phyloP scores from a whole-genome alignment of 805 yeast genomes.

The Nematodospora valgi region DNA sequence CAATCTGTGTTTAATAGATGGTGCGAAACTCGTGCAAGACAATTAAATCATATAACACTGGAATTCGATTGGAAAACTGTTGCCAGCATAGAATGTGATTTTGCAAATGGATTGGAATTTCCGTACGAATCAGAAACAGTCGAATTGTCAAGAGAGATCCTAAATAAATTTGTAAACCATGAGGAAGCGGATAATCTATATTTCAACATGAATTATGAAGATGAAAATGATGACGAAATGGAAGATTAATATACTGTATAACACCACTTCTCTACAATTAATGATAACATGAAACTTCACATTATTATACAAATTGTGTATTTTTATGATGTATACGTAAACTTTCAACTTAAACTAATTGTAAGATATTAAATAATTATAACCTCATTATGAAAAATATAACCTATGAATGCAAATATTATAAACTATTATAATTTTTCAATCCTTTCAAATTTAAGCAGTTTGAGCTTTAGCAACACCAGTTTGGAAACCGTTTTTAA shows the following conservation, averaged over 20 bases:
- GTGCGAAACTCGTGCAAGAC: constrained; percentile 41
- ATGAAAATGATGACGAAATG: constrained; percentile 21
- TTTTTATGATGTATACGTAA: constrained; percentile 11
- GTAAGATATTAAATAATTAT: neutral
- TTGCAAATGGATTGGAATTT: constrained; percentile 59
- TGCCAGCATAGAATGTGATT: constrained; percentile 39
- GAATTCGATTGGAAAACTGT: constrained; percentile 13
- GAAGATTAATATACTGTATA: no score
- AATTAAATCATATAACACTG: constrained; percentile 27
- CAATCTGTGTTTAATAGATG: constrained; percentile 41
- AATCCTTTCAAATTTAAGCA: constrained; percentile 41
- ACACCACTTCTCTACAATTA: neutral
- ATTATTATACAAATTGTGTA: constrained; percentile 10
- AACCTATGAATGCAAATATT: no score
- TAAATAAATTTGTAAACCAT: constrained; percentile 65
- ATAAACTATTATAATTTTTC: no score
- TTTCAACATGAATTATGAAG: constrained; percentile 54
- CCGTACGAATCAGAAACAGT: constrained; percentile 60
- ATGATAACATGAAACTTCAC: neutral
- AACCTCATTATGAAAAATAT: no score
- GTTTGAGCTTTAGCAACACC: constrained; percentile 69
- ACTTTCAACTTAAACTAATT: constrained; percentile 2
- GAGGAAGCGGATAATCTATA: constrained; percentile 79
- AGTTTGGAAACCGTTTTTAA: constrained; percentile 98
- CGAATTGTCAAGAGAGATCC: constrained; percentile 65